Percentiles rank a stretch among this genome's conserved stretches.
Evolutionary conservation across 1,139 yeast genomes (phyloP).

Genomic region (Sugiyamaella sp.): DNA sequence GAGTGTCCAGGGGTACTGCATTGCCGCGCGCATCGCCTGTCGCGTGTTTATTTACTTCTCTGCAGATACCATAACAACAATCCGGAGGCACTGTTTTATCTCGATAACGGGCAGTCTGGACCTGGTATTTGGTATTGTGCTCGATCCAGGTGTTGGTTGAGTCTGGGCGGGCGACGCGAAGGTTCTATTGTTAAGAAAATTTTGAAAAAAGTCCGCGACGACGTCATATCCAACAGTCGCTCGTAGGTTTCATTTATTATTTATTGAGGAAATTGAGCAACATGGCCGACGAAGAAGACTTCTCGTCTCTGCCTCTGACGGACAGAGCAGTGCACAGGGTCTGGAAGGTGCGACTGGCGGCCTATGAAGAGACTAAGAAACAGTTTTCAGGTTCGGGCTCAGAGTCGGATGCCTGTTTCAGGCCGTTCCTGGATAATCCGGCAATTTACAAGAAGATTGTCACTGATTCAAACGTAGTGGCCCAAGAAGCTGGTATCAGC

Average conservation of each 20-base stretch:
- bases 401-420: conserved; percentile 59
- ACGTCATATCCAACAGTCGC: too few species aligned
- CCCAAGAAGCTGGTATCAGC: conserved; percentile 80
- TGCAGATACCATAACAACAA: conserved; percentile 14
- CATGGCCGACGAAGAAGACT: conserved; percentile 61
- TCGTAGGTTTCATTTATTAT: too few species aligned
- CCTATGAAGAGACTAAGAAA: conserved; percentile 68
- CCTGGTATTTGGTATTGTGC: too few species aligned
- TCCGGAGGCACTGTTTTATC: not conserved
- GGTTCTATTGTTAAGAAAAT: too few species aligned
- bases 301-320: conserved; percentile 61
- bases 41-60: conserved; percentile 17
- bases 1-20: not conserved
- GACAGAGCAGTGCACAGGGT: conserved; percentile 69
- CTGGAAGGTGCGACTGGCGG: conserved; percentile 90
- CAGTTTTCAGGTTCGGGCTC: conserved; percentile 58
- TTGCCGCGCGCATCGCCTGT: not conserved
- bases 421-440: conserved; percentile 52
- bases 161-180: too few species aligned
- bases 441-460: conserved; percentile 59
- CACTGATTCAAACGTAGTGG: conserved; percentile 84
- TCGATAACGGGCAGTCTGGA: not conserved
- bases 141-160: too few species aligned
- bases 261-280: conserved; percentile 8
- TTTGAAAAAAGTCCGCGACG: too few species aligned